phyloP scores from a whole-genome alignment of 75 land plant species.

The Selaginella moellendorffii region DNA sequence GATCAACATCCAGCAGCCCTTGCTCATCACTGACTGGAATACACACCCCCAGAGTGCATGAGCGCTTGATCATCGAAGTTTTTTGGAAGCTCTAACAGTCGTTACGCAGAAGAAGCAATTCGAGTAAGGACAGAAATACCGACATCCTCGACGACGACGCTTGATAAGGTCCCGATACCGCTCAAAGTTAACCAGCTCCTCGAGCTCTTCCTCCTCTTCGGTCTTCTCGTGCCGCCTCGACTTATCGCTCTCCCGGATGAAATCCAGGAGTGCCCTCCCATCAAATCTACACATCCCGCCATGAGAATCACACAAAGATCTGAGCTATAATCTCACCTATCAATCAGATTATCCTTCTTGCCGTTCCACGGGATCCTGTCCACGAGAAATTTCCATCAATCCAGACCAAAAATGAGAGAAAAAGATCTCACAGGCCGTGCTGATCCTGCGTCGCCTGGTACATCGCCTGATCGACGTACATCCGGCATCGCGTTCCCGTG shows the following conservation, averaged over 20 bases:
- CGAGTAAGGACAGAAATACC: constrained; percentile 39
- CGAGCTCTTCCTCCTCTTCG: constrained; percentile 98
- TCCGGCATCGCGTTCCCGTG: constrained; percentile 60
- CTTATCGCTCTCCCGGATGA: constrained; percentile 58
- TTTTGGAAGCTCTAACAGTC: too few species aligned
- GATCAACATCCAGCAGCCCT: constrained; percentile 70
- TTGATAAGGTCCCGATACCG: constrained; percentile 99
- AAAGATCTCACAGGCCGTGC: constrained; percentile 63
- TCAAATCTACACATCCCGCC: constrained; percentile 54
- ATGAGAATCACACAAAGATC: neutral
- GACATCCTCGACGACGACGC: constrained; percentile 97
- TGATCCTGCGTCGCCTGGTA: constrained; percentile 91
- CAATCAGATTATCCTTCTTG: constrained; percentile 73
- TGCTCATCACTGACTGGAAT: constrained; percentile 83
- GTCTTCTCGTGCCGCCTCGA: constrained; percentile 44
- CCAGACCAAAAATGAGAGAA: neutral
- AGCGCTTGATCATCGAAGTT: too few species aligned
- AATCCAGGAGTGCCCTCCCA: constrained; percentile 95
- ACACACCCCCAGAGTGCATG: neutral
- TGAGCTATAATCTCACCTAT: constrained; percentile 36
- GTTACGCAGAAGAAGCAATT: constrained; percentile 13
- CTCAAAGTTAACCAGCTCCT: constrained; percentile 98
- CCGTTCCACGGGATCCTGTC: constrained; percentile 99
- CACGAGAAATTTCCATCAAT: neutral
- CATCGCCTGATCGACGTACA: constrained; percentile 70